Evolutionary conservation across 1,284 basidiomycete genomes (phyloP).

Genomic region (Rhodotorula sp.): DNA sequence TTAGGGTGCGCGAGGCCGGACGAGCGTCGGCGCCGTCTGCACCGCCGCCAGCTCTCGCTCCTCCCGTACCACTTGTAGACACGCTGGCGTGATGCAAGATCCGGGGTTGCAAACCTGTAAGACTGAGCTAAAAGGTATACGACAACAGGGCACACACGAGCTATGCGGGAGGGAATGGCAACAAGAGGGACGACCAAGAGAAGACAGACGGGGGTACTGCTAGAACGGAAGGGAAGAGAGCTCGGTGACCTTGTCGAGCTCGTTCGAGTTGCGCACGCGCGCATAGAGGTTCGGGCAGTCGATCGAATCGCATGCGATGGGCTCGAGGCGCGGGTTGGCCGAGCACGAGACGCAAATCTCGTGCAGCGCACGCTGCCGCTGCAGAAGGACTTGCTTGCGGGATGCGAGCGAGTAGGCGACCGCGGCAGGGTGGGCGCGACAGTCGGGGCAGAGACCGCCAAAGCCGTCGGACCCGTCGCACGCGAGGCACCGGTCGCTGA

Average conservation of each 20-base stretch:
- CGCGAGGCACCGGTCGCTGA: constrained; percentile 41
- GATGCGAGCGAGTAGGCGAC: constrained; percentile 64
- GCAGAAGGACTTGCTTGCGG: constrained; percentile 63
- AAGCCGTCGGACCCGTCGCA: constrained; percentile 38
- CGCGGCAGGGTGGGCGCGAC: constrained; percentile 59
- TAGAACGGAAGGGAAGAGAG: not conserved
- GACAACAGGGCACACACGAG: no score
- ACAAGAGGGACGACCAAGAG: not conserved
- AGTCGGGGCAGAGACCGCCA: constrained; percentile 63
- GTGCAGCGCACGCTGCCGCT: constrained; percentile 37
- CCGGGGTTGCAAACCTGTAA: no score
- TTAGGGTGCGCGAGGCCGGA: not conserved
- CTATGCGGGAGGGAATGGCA: no score
- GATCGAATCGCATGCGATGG: constrained; percentile 71
- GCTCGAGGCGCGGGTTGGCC: constrained; percentile 60
- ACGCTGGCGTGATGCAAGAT: no score
- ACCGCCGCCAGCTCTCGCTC: no score
- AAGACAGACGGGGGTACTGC: not conserved
- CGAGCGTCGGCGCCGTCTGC: no score
- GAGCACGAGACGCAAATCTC: constrained; percentile 70
- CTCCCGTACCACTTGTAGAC: no score
- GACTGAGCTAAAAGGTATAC: no score
- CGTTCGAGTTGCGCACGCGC: constrained; percentile 12
- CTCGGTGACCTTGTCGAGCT: constrained; percentile 18
- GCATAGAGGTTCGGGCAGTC: constrained; percentile 63